Percentiles rank a stretch among this genome's conserved stretches.
Conservation (phyloP, 208 protist species). For the Blastocrithidia nonstop region DNA sequence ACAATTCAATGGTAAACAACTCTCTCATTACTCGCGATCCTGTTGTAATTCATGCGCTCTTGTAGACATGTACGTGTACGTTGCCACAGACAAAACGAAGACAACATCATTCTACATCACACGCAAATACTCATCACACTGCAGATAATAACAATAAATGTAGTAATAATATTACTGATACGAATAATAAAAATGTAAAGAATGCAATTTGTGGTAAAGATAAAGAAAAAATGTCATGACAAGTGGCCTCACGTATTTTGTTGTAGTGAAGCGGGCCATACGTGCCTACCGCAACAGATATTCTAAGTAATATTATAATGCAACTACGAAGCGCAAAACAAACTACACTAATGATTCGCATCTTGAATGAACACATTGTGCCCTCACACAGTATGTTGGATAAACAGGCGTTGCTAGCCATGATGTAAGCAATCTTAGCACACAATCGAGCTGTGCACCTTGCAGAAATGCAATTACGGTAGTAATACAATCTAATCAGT, state of each 20-base stretch:
- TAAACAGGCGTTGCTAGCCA: slow-evolving; percentile 23
- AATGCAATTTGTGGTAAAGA: too few species aligned
- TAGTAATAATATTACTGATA: too few species aligned
- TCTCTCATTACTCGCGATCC: slow-evolving; percentile 27
- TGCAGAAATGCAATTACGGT: not conserved
- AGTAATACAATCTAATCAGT: too few species aligned
- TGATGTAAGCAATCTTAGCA: slow-evolving; percentile 42
- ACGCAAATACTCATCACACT: too few species aligned
- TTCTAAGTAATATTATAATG: slow-evolving; percentile 34
- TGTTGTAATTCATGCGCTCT: slow-evolving; percentile 38
- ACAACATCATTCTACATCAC: too few species aligned
- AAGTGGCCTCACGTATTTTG: slow-evolving; percentile 20
- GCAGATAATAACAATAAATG: too few species aligned
- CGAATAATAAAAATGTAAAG: slow-evolving; percentile 13
- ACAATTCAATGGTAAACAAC: too few species aligned
- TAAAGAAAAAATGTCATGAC: too few species aligned
- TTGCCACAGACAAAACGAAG: too few species aligned
- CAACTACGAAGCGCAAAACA: slow-evolving; percentile 42
- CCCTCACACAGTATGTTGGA: slow-evolving; percentile 25
- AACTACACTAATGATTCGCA: slow-evolving; percentile 24
- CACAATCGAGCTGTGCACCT: slow-evolving; percentile 34
- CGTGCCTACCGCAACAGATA: slow-evolving; percentile 21
- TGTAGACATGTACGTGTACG: slow-evolving; percentile 54
- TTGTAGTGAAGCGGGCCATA: slow-evolving; percentile 16
- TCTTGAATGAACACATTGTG: slow-evolving; percentile 58